Evolutionary conservation across 805 yeast species (phyloP).

Genomic region (Cephaloascus albidus): DNA sequence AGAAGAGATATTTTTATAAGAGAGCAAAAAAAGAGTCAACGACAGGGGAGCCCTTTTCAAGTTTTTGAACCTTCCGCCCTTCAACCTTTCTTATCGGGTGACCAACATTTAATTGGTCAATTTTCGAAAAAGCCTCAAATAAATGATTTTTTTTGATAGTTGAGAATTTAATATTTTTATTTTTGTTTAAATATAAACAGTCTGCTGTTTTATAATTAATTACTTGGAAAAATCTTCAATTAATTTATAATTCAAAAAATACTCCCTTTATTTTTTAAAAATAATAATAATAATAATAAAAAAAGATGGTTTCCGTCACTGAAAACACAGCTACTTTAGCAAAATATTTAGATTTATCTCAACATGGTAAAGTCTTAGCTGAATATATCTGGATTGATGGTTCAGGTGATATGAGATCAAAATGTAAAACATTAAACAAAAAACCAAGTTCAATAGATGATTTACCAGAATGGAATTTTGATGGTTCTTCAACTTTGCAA

Average conservation of each 20-base stretch:
- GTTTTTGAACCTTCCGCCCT: too few relatives aligned
- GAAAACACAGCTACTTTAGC: conserved; percentile 74
- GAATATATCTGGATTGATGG: conserved; percentile 99
- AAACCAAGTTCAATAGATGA: conserved; percentile 68
- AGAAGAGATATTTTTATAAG: too few relatives aligned
- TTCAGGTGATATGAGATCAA: conserved; percentile 83
- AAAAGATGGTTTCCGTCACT: conserved; percentile 28
- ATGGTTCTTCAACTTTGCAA: conserved; percentile 97
- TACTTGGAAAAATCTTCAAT: not conserved
- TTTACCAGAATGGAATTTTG: conserved; percentile 98
- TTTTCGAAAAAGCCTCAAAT: not conserved
- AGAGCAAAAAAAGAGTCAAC: too few relatives aligned
- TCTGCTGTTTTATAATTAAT: not conserved
- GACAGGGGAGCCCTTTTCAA: too few relatives aligned
- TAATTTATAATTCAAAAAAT: too few relatives aligned
- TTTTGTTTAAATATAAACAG: not conserved
- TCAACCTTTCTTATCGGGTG: not conserved
- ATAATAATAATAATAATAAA: conserved; percentile 1
- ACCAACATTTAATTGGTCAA: not conserved
- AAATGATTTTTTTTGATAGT: too few relatives aligned
- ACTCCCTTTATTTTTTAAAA: too few relatives aligned
- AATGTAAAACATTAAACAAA: conserved; percentile 78
- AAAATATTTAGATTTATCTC: conserved; percentile 78
- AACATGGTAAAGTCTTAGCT: conserved; percentile 81
- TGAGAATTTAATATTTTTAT: too few relatives aligned